Evolutionary conservation across 1,284 basidiomycete genomes (phyloP).

Genomic region (Fomitopsis schrenkii): DNA sequence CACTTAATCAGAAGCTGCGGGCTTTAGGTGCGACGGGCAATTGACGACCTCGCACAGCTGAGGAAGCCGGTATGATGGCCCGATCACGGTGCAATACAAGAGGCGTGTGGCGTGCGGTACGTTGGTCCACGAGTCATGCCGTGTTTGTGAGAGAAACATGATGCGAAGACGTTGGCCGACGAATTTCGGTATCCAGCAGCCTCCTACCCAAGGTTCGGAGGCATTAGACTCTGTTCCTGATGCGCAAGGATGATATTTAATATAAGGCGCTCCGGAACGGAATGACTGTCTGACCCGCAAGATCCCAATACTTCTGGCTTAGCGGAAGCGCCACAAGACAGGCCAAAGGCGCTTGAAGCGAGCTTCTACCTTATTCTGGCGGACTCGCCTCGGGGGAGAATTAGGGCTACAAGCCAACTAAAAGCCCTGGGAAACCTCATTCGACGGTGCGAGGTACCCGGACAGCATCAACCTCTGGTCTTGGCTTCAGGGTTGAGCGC

Average conservation of each 20-base stretch:
- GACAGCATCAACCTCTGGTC: neutral
- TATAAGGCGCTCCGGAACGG: neutral
- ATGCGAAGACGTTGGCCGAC: neutral
- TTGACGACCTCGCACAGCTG: neutral
- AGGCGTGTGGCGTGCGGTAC: neutral
- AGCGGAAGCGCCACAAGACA: neutral
- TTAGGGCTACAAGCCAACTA: too few species aligned
- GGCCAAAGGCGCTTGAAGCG: neutral
- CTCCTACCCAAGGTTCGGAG: neutral
- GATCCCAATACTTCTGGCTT: neutral
- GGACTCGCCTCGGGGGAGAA: neutral
- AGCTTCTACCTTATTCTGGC: neutral
- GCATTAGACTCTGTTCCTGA: neutral
- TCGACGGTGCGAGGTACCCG: neutral
- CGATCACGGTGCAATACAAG: neutral
- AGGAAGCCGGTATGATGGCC: neutral
- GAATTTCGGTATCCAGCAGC: neutral
- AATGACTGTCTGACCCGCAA: neutral
- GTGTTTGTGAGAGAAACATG: neutral
- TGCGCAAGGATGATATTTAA: neutral
- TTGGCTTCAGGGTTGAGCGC: neutral
- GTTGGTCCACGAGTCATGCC: neutral
- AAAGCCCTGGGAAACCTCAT: neutral
- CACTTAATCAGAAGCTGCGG: neutral
- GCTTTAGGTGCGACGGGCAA: neutral